Evolutionary conservation across 768 basidiomycete species (phyloP), one percentile per base, ranked within the genome.

Genomic region (Leccinellum albellum): DNA sequence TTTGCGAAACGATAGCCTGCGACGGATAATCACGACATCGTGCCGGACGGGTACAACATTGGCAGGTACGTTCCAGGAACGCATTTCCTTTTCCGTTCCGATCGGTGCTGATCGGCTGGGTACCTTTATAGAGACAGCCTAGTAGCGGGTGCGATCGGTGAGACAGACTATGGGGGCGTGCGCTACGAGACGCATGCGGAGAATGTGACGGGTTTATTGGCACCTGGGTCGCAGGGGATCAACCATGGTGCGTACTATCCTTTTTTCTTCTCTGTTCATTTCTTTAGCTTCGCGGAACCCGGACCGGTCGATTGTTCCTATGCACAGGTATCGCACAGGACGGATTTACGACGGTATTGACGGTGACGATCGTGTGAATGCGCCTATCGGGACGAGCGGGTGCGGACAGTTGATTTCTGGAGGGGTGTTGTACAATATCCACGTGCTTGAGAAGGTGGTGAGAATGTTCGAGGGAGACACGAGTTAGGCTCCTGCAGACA

Each of bases 241-340:
- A 82, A 84, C 54, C 82, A 82, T 33, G 80, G 82, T 83, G 50
- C 26, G 72, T 26, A 14, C 13, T 15, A 14, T 20, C 4, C 12
- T 14, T 45, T 23, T 7, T 4, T 24, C 2, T 12, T 45, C n/a
- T 24, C 12, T 44, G 0, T 45, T 13, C n/a, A 9, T 23, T 23
- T 7, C 35, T 35, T 35, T 7, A 9, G 37, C 20, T 40, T 40
- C n/a, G n/a, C 37, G 9, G 37, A 4, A 40, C 37, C n/a, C n/a
- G 8, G 45, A 17, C 7, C 2, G 6, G 8, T 46, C 13, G 4
- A 3, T 14, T 9, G 20, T 6, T 44, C 23, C 40, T 21, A 12
- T 44, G 15, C 6, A 7, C 9, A 84, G 85, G 74, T 28, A 88
- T 86, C 53, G 78, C 85, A 5, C 78, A 78, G 32, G 85, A 86